Evolutionary conservation across 179 eudicot species (phyloP), one percentile per base, ranked within the genome.

Genomic region (Corrigiola litoralis): DNA sequence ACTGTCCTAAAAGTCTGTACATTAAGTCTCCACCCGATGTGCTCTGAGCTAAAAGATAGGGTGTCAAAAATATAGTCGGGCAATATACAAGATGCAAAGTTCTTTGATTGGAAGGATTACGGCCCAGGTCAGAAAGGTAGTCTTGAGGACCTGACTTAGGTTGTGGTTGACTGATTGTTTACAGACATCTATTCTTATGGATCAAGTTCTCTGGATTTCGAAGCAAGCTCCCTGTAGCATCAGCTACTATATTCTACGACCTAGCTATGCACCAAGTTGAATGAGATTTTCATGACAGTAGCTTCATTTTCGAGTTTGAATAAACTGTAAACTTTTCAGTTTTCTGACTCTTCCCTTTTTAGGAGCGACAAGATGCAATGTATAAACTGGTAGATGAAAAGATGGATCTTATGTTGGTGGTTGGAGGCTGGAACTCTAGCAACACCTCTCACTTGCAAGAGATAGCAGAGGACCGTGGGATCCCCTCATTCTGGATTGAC

Each of bases 301-400:
- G 61, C 7, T 12, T 61, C n/a, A 17, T 2, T 49, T 11, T 4
- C 24, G 24, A 4, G 23, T 32, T 21, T 38, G 3, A 16, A 32
- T 25, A 1, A 38, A 33, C 17, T 28, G 27, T 65, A 51, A 18
- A 18, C 4, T 11, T 20, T 9, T 48, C 8, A 46, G 27, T 27
- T 1, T 29, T 29, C 8, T 55, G 38, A 33, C 31, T 51, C 36
- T 57, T 69, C 34, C 32, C 50, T 37, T 56, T 65, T 60, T 78
- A 94, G 99, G 97, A 90, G 81, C 87, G 99, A 42, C 99, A 94
- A 85, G 99, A 94, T 75, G 99, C 99, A 11, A 90, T 94, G 96
- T 90, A 94, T 69, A 86, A 94, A 77, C 72, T 90, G 83, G 95
- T 90, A 51, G 95, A 94, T 48, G 75, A 90, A 52, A 61, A 80